Percentiles rank a stretch among this genome's conserved stretches.
phyloP scores from a whole-genome alignment of 768 basidiomycete genomes.

The Pulveroboletus sp. region DNA sequence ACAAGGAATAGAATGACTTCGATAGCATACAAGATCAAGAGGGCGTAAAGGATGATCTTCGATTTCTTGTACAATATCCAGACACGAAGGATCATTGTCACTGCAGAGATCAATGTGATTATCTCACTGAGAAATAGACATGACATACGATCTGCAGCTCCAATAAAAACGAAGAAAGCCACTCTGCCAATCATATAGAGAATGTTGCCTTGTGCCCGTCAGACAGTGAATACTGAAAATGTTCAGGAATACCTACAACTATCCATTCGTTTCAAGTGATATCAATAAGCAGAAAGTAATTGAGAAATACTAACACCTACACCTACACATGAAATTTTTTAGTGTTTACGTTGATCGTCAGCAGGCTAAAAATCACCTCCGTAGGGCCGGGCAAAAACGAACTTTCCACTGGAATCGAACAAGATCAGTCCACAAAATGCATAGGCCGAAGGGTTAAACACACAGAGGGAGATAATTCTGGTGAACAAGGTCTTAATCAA shows the following conservation, averaged over 20 bases:
- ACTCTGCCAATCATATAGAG: neutral
- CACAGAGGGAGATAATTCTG: neutral
- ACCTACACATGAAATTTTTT: neutral
- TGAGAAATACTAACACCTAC: neutral
- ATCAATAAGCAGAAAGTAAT: neutral
- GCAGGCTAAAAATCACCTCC: neutral
- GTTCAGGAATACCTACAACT: neutral
- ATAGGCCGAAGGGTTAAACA: neutral
- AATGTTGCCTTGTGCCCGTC: neutral
- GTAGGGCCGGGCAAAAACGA: neutral
- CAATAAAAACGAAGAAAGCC: neutral
- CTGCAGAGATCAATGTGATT: neutral
- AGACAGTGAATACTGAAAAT: neutral
- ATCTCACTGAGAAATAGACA: too few relatives aligned
- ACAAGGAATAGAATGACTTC: neutral
- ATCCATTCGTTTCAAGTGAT: neutral
- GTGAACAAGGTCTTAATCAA: neutral
- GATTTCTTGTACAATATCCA: too few relatives aligned
- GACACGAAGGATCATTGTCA: neutral
- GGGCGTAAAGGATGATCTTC: neutral
- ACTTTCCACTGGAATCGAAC: neutral
- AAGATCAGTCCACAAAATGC: neutral
- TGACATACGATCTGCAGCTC: neutral
- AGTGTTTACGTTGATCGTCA: neutral
- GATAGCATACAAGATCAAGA: neutral